Percentiles rank a stretch among this genome's conserved stretches.
phyloP scores from a whole-genome alignment of 257 asterid genomes.

The Jasminum sambac region DNA sequence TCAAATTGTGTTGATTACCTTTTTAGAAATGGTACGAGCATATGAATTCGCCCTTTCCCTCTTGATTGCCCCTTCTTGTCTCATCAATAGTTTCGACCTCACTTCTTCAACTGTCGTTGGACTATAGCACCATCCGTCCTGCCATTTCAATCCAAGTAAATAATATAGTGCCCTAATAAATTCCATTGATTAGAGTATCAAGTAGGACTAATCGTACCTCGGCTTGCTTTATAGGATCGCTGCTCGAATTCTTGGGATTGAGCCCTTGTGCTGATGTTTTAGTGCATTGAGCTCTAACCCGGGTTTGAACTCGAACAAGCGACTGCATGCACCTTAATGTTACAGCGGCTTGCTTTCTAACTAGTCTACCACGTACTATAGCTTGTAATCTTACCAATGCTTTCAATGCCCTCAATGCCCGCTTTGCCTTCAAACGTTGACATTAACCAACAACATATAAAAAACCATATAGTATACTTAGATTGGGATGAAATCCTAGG shows the following conservation, averaged over 20 bases:
- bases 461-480: too few relatives aligned
- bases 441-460: neutral
- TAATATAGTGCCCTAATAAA: neutral
- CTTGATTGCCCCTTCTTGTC: conserved; percentile 14
- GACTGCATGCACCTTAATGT: conserved; percentile 31
- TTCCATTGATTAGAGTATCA: neutral
- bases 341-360: conserved; percentile 27
- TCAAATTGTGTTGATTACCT: neutral
- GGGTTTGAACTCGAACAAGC: conserved; percentile 34
- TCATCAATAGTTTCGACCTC: conserved; percentile 7
- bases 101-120: conserved; percentile 2
- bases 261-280: conserved; percentile 38
- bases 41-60: conserved; percentile 11
- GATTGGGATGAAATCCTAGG: too few relatives aligned
- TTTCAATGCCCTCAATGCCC: conserved; percentile 83
- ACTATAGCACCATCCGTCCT: conserved; percentile 20
- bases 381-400: conserved; percentile 94
- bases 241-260: conserved; percentile 12
- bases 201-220: conserved; percentile 1
- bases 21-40: conserved; percentile 1
- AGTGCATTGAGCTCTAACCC: conserved; percentile 59
- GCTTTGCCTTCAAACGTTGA: conserved; percentile 56
- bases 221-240: conserved; percentile 2
- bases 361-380: conserved; percentile 61
- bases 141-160: too few relatives aligned